A percentile compares a stretch with the other conserved stretches of the same genome.
phyloP scores from a whole-genome alignment of 495 filamentous ascomycete species.

The Echria macrotheca region DNA sequence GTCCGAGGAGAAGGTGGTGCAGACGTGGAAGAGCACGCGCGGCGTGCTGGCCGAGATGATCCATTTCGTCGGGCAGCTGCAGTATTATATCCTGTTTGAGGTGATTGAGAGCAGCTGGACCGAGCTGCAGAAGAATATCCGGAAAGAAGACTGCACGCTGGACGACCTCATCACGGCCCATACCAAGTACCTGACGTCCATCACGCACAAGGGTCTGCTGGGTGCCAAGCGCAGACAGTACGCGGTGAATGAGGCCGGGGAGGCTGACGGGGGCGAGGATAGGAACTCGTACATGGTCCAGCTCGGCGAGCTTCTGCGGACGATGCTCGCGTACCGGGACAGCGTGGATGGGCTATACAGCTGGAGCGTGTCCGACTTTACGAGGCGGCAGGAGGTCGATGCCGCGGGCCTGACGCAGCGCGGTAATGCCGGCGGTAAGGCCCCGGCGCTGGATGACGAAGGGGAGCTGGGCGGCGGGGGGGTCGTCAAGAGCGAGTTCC shows the following conservation, averaged over 20 bases:
- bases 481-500: slow-evolving; percentile 53
- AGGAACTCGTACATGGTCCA: slow-evolving; percentile 85
- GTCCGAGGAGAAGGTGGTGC: slow-evolving; percentile 66
- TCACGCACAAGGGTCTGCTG: slow-evolving; percentile 94
- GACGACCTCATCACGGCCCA: slow-evolving; percentile 94
- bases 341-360: slow-evolving; percentile 91
- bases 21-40: slow-evolving; percentile 85
- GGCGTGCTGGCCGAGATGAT: slow-evolving; percentile 95
- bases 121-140: slow-evolving; percentile 72
- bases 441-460: slow-evolving; percentile 48
- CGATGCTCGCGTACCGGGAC: slow-evolving; percentile 91
- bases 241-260: slow-evolving; percentile 26
- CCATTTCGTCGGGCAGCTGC: slow-evolving; percentile 93
- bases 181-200: slow-evolving; percentile 79
- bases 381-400: slow-evolving; percentile 75
- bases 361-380: slow-evolving; percentile 90
- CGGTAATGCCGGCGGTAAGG: slow-evolving; percentile 18
- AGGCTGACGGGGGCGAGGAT: slow-evolving; percentile 40
- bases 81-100: slow-evolving; percentile 98
- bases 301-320: slow-evolving; percentile 84
- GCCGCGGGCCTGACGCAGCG: slow-evolving; percentile 35
- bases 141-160: slow-evolving; percentile 77
- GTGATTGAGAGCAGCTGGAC: slow-evolving; percentile 96
- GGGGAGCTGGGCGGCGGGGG: slow-evolving; percentile 29
- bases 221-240: slow-evolving; percentile 55